Percentiles rank a stretch among this genome's conserved stretches.
Conservation (phyloP, 2,329 filamentous ascomycete genomes). For the Cyphellophora europaea region DNA sequence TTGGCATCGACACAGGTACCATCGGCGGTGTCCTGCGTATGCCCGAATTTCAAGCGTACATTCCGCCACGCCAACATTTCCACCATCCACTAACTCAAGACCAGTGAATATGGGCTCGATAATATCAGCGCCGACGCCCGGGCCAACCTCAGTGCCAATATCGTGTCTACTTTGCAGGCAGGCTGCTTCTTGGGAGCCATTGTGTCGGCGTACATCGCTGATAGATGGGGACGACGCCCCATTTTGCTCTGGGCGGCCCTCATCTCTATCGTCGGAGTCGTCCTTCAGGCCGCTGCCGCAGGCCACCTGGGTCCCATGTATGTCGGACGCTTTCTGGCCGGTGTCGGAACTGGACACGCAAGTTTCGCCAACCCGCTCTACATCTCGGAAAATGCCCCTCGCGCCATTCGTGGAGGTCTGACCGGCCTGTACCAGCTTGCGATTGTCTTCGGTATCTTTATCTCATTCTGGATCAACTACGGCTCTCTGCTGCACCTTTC, state of each 20-base stretch:
- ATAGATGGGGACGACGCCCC: slow-evolving; percentile 44
- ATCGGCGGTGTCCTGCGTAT: slow-evolving; percentile 45
- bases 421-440: slow-evolving; percentile 25
- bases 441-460: slow-evolving; percentile 25
- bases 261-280: slow-evolving; percentile 37
- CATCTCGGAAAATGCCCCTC: slow-evolving; percentile 50
- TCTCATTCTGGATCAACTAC: slow-evolving; percentile 40
- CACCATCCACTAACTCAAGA: no score
- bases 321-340: slow-evolving; percentile 44
- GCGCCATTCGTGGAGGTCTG: slow-evolving; percentile 37
- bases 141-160: slow-evolving; percentile 54
- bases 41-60: slow-evolving; percentile 5
- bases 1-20: slow-evolving; percentile 57
- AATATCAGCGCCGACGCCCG: no score
- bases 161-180: slow-evolving; percentile 62
- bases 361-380: slow-evolving; percentile 53
- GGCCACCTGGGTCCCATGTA: slow-evolving; percentile 41
- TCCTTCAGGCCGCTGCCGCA: slow-evolving; percentile 31
- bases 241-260: slow-evolving; percentile 44
- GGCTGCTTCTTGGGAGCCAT: slow-evolving; percentile 60
- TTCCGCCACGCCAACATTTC: no score
- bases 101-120: no score
- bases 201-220: slow-evolving; percentile 30
- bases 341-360: slow-evolving; percentile 50
- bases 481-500: slow-evolving; percentile 35